Evolutionary conservation across 176 grass and related monocot genomes (phyloP).

Genomic region (Phyllostachys edulis): DNA sequence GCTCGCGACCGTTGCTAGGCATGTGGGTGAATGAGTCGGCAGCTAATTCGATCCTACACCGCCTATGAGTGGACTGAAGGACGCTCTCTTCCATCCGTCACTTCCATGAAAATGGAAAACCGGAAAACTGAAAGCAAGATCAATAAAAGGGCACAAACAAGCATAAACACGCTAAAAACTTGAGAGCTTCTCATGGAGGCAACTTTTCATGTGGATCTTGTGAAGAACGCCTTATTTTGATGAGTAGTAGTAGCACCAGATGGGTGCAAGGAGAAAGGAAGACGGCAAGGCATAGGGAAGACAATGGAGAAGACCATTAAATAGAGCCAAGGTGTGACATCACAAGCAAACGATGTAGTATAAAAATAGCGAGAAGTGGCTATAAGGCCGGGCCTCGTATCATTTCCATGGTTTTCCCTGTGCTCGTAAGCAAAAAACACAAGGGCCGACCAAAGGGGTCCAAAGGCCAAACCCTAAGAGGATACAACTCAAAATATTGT

Average conservation of each 20-base stretch:
- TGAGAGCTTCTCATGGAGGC: background rate
- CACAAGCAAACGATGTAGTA: slow-evolving; percentile 9
- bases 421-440: slow-evolving; percentile 32
- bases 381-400: background rate
- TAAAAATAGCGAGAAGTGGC: slow-evolving; percentile 21
- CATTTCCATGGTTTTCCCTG: slow-evolving; percentile 11
- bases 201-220: slow-evolving; percentile 32
- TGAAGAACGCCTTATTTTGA: background rate
- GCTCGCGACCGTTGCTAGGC: slow-evolving; percentile 42
- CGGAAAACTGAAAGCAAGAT: background rate
- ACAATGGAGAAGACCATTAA: slow-evolving; percentile 40
- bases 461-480: slow-evolving; percentile 33
- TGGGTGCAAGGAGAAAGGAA: slow-evolving; percentile 18
- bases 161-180: background rate
- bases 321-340: slow-evolving; percentile 53
- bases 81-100: slow-evolving; percentile 70
- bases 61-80: slow-evolving; percentile 87
- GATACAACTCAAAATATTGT: slow-evolving; percentile 18
- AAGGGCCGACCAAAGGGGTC: slow-evolving; percentile 13
- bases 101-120: slow-evolving; percentile 2
- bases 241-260: background rate
- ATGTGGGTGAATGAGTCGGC: slow-evolving; percentile 96
- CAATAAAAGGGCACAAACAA: background rate
- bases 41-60: slow-evolving; percentile 76
- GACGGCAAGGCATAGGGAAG: slow-evolving; percentile 27